phyloP scores from a whole-genome alignment of 2,329 filamentous ascomycete species.

The Tolypocladium cylindrosporum region DNA sequence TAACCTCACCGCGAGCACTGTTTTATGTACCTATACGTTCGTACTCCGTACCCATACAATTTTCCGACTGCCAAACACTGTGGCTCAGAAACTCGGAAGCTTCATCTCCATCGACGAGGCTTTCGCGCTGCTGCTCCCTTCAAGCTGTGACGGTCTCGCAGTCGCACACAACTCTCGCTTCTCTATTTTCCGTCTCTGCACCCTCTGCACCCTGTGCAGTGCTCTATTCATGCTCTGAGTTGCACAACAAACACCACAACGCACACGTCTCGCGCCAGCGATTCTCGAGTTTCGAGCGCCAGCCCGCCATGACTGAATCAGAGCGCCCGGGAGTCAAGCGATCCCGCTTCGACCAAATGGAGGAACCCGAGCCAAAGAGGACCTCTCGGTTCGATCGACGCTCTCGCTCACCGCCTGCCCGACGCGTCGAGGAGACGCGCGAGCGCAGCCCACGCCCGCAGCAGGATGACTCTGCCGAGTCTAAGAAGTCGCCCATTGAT shows the following conservation, averaged over 20 bases:
- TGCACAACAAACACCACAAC: neutral
- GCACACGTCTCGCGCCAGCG: neutral
- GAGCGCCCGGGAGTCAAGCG: conserved; percentile 67
- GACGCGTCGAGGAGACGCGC: conserved; percentile 56
- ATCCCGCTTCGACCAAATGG: conserved; percentile 89
- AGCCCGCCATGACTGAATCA: conserved; percentile 56
- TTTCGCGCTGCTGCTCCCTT: neutral
- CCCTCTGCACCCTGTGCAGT: neutral
- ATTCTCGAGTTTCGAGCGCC: neutral
- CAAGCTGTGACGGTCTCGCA: neutral
- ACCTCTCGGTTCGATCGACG: conserved; percentile 82
- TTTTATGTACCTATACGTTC: neutral
- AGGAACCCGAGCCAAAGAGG: conserved; percentile 61
- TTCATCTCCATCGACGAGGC: neutral
- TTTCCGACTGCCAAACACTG: neutral
- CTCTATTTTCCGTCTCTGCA: neutral
- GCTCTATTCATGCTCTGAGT: neutral
- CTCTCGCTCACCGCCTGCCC: conserved; percentile 69
- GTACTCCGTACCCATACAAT: neutral
- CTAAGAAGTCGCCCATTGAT: conserved; percentile 46
- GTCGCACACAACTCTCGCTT: neutral
- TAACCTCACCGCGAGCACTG: neutral
- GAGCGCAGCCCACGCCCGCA: conserved; percentile 67
- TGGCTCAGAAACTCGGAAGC: neutral
- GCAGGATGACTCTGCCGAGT: conserved; percentile 28